These are phyloP conservation scores for Stenogyne calaminthoides DNA, from an alignment of 305 asterid species.

Conservation along the genomic window DNA sequence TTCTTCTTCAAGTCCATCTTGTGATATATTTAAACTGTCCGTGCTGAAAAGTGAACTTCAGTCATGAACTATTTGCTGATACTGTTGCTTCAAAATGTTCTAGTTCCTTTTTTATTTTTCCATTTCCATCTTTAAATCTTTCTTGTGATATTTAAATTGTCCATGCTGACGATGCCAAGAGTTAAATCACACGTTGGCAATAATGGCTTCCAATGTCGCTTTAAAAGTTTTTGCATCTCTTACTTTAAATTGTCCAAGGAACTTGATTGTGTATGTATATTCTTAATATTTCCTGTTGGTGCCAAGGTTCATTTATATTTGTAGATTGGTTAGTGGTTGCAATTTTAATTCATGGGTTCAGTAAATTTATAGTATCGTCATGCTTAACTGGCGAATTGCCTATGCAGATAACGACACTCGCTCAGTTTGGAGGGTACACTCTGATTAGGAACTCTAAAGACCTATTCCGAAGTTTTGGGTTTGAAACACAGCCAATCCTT, in stretches of 20 bases:
- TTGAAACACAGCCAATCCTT: slow-evolving; percentile 96
- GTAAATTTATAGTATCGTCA: neutral
- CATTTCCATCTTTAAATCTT: neutral
- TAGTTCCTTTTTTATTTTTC: neutral
- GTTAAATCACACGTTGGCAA: neutral
- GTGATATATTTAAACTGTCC: neutral
- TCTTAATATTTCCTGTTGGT: neutral
- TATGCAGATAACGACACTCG: slow-evolving; percentile 82
- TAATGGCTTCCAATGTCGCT: neutral
- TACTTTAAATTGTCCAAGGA: slow-evolving; percentile 14
- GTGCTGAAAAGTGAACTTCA: slow-evolving; percentile 2
- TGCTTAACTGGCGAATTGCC: slow-evolving; percentile 21
- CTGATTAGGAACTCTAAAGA: slow-evolving; percentile 94
- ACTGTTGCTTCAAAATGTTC: neutral
- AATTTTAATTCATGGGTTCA: neutral
- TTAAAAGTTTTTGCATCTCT: neutral
- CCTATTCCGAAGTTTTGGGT: slow-evolving; percentile 95
- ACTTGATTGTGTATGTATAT: slow-evolving; percentile 4
- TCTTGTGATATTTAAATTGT: neutral
- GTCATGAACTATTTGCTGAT: neutral
- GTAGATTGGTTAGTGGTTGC: neutral
- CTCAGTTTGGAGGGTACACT: slow-evolving; percentile 97
- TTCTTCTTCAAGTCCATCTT: neutral
- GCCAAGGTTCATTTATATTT: slow-evolving; percentile 4
- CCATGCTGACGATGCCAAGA: neutral